Conservation (phyloP, 345 rosid species). For the Nasturtium officinale region DNA sequence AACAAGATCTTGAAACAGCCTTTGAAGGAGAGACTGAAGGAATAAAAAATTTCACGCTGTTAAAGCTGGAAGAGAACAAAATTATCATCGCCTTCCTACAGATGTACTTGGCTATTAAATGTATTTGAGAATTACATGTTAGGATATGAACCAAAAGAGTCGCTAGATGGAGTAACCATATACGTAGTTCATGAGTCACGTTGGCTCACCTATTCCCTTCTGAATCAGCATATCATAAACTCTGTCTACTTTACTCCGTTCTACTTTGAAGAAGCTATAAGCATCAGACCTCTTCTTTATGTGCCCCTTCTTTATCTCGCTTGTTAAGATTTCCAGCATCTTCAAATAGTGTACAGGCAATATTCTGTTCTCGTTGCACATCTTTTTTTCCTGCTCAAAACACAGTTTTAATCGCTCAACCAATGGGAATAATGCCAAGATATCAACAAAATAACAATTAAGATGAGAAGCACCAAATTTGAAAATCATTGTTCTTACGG, state of each 20-base stretch:
- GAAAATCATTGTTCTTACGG: slow-evolving; percentile 51
- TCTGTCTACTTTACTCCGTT: slow-evolving; percentile 73
- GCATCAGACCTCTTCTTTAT: slow-evolving; percentile 79
- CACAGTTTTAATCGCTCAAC: slow-evolving; percentile 22
- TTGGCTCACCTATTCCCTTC: slow-evolving; percentile 58
- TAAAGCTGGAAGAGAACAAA: slow-evolving; percentile 14
- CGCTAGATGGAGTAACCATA: neutral
- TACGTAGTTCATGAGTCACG: slow-evolving; percentile 44
- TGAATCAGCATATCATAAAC: slow-evolving; percentile 78
- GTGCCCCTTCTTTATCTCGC: slow-evolving; percentile 64
- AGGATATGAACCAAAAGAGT: slow-evolving; percentile 23
- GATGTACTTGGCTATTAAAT: slow-evolving; percentile 24
- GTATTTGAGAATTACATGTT: slow-evolving; percentile 26
- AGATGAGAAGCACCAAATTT: neutral
- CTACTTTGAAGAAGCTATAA: slow-evolving; percentile 73
- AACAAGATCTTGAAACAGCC: slow-evolving; percentile 4
- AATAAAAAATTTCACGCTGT: neutral
- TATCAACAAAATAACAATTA: slow-evolving; percentile 5
- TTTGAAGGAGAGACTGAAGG: neutral
- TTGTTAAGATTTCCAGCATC: slow-evolving; percentile 69
- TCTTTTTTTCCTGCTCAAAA: slow-evolving; percentile 64
- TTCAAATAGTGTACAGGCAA: slow-evolving; percentile 85
- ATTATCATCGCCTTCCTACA: slow-evolving; percentile 12
- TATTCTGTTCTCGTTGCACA: slow-evolving; percentile 71
- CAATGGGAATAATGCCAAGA: neutral